These are phyloP conservation scores for Citrus hindsii DNA, from an alignment of 345 rosid genomes.

Conservation along the genomic window DNA sequence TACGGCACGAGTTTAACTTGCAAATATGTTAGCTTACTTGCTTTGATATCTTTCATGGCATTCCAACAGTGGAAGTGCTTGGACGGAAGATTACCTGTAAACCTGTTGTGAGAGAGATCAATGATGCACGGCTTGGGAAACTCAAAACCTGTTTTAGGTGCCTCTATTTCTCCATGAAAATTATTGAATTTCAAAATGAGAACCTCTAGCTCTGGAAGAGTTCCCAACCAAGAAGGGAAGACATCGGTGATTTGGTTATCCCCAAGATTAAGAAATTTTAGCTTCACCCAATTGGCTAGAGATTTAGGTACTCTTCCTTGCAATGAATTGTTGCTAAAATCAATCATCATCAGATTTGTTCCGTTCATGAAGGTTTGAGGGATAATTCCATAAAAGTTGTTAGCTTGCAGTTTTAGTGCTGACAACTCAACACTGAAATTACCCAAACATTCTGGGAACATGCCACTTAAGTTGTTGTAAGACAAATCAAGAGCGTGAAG, in stretches of 20 bases:
- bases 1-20: rapidly evolving
- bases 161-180: background rate
- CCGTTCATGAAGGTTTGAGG: background rate
- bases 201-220: background rate
- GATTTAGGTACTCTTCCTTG: background rate
- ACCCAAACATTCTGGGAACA: slow-evolving; percentile 27
- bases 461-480: background rate
- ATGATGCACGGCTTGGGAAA: background rate
- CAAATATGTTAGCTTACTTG: background rate
- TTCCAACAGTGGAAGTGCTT: background rate
- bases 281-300: background rate
- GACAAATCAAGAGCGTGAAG: background rate
- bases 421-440: background rate
- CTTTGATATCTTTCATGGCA: background rate
- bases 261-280: background rate
- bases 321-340: background rate
- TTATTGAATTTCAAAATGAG: background rate
- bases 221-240: slow-evolving; percentile 4
- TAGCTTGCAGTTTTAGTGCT: background rate
- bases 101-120: background rate
- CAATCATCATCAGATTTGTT: background rate
- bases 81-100: background rate
- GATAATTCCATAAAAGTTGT: background rate
- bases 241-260: background rate
- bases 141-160: background rate